Base-by-base conservation (phyloP, 345 rosid genomes). In the Dovyalis caffra region DNA sequence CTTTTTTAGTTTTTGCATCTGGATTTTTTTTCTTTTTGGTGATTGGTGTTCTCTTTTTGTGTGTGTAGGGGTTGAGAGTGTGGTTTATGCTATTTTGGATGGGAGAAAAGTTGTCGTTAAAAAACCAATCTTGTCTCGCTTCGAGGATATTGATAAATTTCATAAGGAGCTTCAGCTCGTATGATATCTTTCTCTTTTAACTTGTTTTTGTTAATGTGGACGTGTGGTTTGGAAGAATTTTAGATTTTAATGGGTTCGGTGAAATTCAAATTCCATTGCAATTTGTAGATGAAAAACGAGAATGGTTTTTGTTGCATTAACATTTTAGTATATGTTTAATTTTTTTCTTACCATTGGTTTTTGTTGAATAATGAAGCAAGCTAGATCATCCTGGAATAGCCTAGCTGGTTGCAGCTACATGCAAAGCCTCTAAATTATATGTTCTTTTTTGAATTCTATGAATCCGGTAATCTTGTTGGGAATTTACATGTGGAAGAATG, bases 361-460 rank as follows among this genome's bases (percentile, higher is more conserved):
- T 47, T 5, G 53, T 47, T 20, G 53, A 47, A 47, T 47, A 4
- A 47, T 63, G 77, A 68, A 91, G 98, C 87, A 84, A 83, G 75
- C 69, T 95, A 12, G 85, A 90, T 74, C 92, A 95, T 77, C 94
- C 95, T 9, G 88, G 92, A 74, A 79, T 95, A 69, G 87, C 90
- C 40, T 87, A 74, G 67, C 82, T 95, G 57, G n/a, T 90, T 35
- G 97, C 97, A 0, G 97, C 97, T 5, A n/a, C 94, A 95, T 69
- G 94, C 97, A 0, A 95, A 83, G 83, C 97, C 99, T 8, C 95
- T 97, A 23, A 90, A 90, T 84, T 95, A 95, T 83, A 66, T 91
- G 88, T 88, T 91, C 76, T n/a, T 95, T 95, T 95, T 95, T 47
- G 83, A 90, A 67, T 82, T 91, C 56, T 92, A 88, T 8, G 92